Conservation (phyloP, 2,329 filamentous ascomycete genomes). For the Aspergillus jensenii region DNA sequence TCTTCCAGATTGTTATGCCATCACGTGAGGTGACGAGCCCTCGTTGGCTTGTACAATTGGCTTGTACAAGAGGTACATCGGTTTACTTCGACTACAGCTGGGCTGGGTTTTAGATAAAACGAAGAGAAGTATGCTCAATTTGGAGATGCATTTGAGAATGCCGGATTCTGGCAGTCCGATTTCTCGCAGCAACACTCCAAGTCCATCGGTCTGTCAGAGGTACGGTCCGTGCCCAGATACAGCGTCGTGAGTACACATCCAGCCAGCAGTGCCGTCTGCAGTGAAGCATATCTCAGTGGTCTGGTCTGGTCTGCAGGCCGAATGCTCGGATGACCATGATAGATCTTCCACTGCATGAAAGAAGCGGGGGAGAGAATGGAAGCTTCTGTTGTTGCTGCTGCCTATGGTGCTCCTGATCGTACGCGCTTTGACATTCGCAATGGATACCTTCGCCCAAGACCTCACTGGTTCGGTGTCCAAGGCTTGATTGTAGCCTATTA, state of each 20-base stretch:
- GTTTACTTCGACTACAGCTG: not conserved
- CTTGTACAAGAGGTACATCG: not conserved
- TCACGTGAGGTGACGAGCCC: too few species aligned
- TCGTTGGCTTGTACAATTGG: too few species aligned
- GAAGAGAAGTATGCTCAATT: too few species aligned
- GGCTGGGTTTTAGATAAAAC: not conserved
- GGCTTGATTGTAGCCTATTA: not conserved
- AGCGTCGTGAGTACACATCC: not conserved
- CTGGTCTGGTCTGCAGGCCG: not conserved
- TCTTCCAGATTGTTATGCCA: too few species aligned
- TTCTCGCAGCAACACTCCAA: not conserved
- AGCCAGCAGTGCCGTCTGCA: not conserved
- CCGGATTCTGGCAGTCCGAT: too few species aligned
- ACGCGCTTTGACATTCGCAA: slow-evolving; percentile 1
- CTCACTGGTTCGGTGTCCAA: slow-evolving; percentile 5
- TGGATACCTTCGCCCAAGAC: not conserved
- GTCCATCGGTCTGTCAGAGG: not conserved
- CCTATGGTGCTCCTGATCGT: not conserved
- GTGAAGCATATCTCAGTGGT: not conserved
- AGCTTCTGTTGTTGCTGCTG: not conserved
- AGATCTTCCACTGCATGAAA: not conserved
- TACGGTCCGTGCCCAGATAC: not conserved
- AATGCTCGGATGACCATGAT: not conserved
- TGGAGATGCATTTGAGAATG: not conserved
- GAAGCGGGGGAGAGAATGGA: not conserved